A percentile compares a stretch with the other conserved stretches of the same genome.
phyloP scores from a whole-genome alignment of 1,284 basidiomycete species.

The Trichosporon faecale region DNA sequence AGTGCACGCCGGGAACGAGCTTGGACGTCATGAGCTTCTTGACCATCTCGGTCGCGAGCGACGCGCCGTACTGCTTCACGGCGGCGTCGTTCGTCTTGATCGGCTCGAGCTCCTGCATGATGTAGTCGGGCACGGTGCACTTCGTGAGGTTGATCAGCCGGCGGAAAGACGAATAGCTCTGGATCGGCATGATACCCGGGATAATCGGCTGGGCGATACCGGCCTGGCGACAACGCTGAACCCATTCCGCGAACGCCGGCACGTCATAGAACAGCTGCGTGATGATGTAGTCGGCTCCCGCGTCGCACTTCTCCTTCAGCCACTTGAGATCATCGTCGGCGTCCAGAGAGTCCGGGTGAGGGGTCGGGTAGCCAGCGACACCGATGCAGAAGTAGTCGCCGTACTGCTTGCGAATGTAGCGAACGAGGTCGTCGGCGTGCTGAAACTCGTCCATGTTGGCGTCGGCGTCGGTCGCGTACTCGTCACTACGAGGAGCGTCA shows the following conservation, averaged over 20 bases:
- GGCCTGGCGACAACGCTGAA: constrained; percentile 64
- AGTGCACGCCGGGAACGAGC: constrained; percentile 77
- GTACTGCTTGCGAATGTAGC: constrained; percentile 84
- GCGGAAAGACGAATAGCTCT: constrained; percentile 89
- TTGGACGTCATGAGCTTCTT: constrained; percentile 56
- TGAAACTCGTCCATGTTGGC: constrained; percentile 69
- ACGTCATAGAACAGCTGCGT: constrained; percentile 98
- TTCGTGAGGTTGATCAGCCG: constrained; percentile 87
- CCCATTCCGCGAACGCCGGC: constrained; percentile 76
- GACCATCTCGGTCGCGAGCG: constrained; percentile 74
- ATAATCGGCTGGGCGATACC: constrained; percentile 90
- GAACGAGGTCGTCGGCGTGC: constrained; percentile 84
- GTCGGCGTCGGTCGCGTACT: constrained; percentile 76
- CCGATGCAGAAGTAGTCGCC: constrained; percentile 78
- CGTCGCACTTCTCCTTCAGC: constrained; percentile 85
- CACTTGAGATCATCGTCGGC: constrained; percentile 71
- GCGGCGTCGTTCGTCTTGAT: constrained; percentile 88
- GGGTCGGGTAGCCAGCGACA: constrained; percentile 80
- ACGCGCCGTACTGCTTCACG: constrained; percentile 84
- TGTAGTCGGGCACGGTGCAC: constrained; percentile 67
- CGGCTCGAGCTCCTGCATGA: constrained; percentile 68
- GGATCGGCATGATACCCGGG: constrained; percentile 97
- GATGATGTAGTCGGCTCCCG: constrained; percentile 91
- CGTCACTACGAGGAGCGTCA: constrained; percentile 88
- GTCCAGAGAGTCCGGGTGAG: constrained; percentile 68